Evolutionary conservation across 768 basidiomycete genomes (phyloP).

Genomic region (Lactarius evosmus): DNA sequence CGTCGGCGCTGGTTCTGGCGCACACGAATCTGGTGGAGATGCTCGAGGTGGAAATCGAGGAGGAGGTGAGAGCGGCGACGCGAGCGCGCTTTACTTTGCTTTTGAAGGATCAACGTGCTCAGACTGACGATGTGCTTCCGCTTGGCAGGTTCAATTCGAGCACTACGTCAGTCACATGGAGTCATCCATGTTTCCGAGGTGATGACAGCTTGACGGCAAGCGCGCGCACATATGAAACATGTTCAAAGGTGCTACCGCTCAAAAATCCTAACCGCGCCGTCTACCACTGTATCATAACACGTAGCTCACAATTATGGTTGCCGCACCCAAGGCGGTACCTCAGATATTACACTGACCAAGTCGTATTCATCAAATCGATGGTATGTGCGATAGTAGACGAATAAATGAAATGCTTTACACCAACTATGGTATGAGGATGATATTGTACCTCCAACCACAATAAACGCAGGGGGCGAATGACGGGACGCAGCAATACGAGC

Average conservation of each 20-base stretch:
- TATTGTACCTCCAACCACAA: not conserved
- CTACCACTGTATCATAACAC: not conserved
- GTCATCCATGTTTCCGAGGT: slow-evolving; percentile 17
- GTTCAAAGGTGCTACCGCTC: not conserved
- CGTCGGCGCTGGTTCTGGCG: slow-evolving; percentile 10
- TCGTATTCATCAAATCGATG: not conserved
- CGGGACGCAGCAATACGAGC: not conserved
- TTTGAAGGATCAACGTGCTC: not conserved
- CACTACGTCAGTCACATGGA: slow-evolving; percentile 13
- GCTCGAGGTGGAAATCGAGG: slow-evolving; percentile 13
- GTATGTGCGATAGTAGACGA: not conserved
- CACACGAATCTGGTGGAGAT: slow-evolving; percentile 3
- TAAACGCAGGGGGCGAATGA: not conserved
- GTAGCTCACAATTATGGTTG: too few species aligned
- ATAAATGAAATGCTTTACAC: not conserved
- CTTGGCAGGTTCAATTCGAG: slow-evolving; percentile 9
- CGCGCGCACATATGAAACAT: not conserved
- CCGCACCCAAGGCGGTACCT: too few species aligned
- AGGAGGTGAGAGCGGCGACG: slow-evolving; percentile 6
- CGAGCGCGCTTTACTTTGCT: not conserved
- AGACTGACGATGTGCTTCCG: not conserved
- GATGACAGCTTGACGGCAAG: not conserved
- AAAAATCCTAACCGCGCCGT: not conserved
- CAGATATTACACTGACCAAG: not conserved
- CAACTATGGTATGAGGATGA: not conserved